Evolutionary conservation across 805 yeast genomes (phyloP).

Genomic region (Teunomyces aglyptinius): DNA sequence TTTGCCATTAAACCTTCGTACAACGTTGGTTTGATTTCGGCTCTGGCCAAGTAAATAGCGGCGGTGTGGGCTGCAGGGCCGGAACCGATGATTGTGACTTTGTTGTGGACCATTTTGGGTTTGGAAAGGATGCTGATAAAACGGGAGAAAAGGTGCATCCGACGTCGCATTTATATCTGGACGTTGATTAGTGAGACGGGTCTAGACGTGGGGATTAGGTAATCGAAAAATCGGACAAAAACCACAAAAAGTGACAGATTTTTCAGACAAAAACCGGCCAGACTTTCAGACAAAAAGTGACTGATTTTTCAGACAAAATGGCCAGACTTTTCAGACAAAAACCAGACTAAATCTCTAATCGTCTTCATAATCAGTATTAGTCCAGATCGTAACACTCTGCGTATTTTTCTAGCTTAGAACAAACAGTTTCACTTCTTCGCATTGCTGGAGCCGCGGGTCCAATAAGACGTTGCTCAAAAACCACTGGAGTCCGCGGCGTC

Average conservation of each 20-base stretch:
- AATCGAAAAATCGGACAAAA: too few relatives aligned
- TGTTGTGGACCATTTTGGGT: constrained; percentile 69
- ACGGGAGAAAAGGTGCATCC: not conserved
- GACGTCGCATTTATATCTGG: constrained; percentile 1
- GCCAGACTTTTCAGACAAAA: too few relatives aligned
- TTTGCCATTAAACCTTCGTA: constrained; percentile 97
- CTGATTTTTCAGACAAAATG: too few relatives aligned
- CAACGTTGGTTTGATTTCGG: constrained; percentile 88
- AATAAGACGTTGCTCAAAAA: constrained; percentile 54
- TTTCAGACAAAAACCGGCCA: too few relatives aligned
- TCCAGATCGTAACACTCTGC: too few relatives aligned
- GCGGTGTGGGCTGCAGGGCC: constrained; percentile 99
- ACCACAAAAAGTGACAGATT: too few relatives aligned
- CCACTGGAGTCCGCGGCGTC: constrained; percentile 59
- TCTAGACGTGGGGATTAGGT: not conserved
- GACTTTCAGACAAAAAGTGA: too few relatives aligned
- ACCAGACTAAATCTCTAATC: too few relatives aligned
- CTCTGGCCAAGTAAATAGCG: constrained; percentile 94
- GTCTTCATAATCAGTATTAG: too few relatives aligned
- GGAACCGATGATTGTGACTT: constrained; percentile 87
- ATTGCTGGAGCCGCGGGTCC: constrained; percentile 45
- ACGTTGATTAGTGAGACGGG: not conserved
- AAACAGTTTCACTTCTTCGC: constrained; percentile 40
- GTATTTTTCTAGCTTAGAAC: too few relatives aligned
- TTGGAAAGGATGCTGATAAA: not conserved